Percentiles rank a stretch among this genome's conserved stretches.
These are phyloP conservation scores for Hygrophila difformis DNA, from an alignment of 257 asterid genomes.

Conservation along the genomic window DNA sequence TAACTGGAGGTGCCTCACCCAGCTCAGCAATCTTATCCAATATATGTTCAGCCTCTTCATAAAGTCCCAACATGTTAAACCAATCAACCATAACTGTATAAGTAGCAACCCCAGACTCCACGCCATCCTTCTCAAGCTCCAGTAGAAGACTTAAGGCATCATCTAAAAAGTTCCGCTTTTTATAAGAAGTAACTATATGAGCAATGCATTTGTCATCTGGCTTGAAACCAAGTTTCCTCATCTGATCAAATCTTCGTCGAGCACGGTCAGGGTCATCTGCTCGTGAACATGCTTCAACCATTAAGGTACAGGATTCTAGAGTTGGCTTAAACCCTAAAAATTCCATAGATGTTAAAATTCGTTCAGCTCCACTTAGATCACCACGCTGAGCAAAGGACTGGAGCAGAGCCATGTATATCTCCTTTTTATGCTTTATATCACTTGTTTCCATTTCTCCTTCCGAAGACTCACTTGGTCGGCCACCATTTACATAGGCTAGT, in stretches of 20 bases:
- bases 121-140: constrained; percentile 61
- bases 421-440: constrained; percentile 43
- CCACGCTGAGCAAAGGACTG: constrained; percentile 39
- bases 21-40: constrained; percentile 61
- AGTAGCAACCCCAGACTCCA: constrained; percentile 68
- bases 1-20: constrained; percentile 72
- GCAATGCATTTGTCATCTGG: constrained; percentile 83
- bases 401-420: constrained; percentile 64
- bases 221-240: constrained; percentile 49
- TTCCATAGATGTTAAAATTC: constrained; percentile 39
- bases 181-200: constrained; percentile 53
- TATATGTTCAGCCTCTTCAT: constrained; percentile 81
- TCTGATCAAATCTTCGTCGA: constrained; percentile 35
- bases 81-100: constrained; percentile 69
- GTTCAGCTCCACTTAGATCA: constrained; percentile 24
- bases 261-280: constrained; percentile 33
- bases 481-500: constrained; percentile 63
- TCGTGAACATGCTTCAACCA: constrained; percentile 51
- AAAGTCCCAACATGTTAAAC: constrained; percentile 51
- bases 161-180: constrained; percentile 42
- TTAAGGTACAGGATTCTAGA: constrained; percentile 42
- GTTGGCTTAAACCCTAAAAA: constrained; percentile 37
- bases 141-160: constrained; percentile 51
- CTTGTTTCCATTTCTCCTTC: no score
- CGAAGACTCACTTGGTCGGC: constrained; percentile 38